Base-by-base conservation (phyloP, 441 rosid species). In the Pelargonium cotyledonis region DNA sequence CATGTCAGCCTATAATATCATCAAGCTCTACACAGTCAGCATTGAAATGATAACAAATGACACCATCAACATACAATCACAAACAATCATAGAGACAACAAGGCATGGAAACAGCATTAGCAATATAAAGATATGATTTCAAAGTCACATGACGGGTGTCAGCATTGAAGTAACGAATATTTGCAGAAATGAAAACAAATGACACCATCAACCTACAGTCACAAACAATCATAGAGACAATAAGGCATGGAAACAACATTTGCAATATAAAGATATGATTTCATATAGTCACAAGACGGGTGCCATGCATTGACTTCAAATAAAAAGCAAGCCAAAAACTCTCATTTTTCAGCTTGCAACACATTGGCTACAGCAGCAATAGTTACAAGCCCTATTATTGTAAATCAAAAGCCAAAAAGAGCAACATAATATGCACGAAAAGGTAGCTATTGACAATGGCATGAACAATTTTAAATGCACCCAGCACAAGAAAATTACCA, bases 401-500 rank as follows among this genome's bases (percentile, higher is more conserved):
- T 47, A 47, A 47, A 47, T 47, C 10, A 47, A 47, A 47, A 47
- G 53, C 53, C 12, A 47, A 9, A 9, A 47, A 47, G 53, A 47
- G 53, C 53, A 47, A 35, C 23, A 38, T n/a, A 4, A 47, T 7
- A 47, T 15, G 12, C 53, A 47, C 12, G 53, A 11, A 14, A 47
- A 47, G 12, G 53, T 47, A 47, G n/a, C n/a, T n/a, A n/a, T n/a
- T n/a, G n/a, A n/a, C n/a, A n/a, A n/a, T n/a, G n/a, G n/a, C n/a
- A 47, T 47, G 53, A 47, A 11, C 53, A 47, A 47, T 47, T 47
- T 3, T 9, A 47, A 62, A 49, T 29, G 21, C n/a, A 10, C 53
- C 53, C 10, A 47, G 4, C 53, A 47, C 7, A 11, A 47, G 53
- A 47, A 47, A 47, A 47, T 47, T 79, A 89, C 97, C 96, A 53